Evolutionary conservation across 2,329 filamentous ascomycete species (phyloP).

Genomic region (Ophiostoma ips): DNA sequence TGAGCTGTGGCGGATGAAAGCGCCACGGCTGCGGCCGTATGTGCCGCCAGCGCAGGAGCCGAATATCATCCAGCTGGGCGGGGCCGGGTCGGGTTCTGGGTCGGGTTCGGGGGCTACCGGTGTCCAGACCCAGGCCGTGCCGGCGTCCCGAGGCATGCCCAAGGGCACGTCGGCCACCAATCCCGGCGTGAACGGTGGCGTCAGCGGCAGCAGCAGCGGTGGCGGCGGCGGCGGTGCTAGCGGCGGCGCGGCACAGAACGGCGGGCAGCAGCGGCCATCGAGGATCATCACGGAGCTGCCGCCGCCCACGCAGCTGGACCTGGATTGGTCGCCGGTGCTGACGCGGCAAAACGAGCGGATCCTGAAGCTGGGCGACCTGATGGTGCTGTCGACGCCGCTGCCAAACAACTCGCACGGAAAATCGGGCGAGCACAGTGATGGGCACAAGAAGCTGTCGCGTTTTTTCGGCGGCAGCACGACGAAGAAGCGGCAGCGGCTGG

Average conservation of each 20-base stretch:
- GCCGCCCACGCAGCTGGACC: slow-evolving; percentile 91
- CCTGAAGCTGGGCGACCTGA: slow-evolving; percentile 79
- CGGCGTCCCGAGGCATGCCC: slow-evolving; percentile 19
- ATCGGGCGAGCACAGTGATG: slow-evolving; percentile 47
- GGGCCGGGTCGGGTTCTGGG: slow-evolving; percentile 19
- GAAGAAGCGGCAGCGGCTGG: slow-evolving; percentile 84
- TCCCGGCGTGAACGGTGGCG: background rate
- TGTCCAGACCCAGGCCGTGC: slow-evolving; percentile 9
- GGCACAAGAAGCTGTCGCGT: slow-evolving; percentile 77
- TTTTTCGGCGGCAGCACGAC: slow-evolving; percentile 86
- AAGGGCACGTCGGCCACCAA: background rate
- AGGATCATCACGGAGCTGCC: slow-evolving; percentile 88
- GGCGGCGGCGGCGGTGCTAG: background rate
- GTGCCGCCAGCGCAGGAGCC: slow-evolving; percentile 63
- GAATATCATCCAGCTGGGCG: slow-evolving; percentile 59
- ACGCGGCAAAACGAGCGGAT: slow-evolving; percentile 88
- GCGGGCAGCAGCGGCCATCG: slow-evolving; percentile 45
- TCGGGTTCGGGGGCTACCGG: no score
- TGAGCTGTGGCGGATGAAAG: slow-evolving; percentile 75
- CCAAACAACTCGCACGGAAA: slow-evolving; percentile 61
- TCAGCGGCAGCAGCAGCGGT: background rate
- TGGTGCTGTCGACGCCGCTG: slow-evolving; percentile 67
- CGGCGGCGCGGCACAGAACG: slow-evolving; percentile 13
- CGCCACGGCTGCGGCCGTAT: slow-evolving; percentile 75
- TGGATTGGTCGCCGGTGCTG: slow-evolving; percentile 95